A percentile compares a stretch with the other conserved stretches of the same genome.
Conservation (phyloP, 2,329 filamentous ascomycete species). For the Phaeosphaeria sp. region DNA sequence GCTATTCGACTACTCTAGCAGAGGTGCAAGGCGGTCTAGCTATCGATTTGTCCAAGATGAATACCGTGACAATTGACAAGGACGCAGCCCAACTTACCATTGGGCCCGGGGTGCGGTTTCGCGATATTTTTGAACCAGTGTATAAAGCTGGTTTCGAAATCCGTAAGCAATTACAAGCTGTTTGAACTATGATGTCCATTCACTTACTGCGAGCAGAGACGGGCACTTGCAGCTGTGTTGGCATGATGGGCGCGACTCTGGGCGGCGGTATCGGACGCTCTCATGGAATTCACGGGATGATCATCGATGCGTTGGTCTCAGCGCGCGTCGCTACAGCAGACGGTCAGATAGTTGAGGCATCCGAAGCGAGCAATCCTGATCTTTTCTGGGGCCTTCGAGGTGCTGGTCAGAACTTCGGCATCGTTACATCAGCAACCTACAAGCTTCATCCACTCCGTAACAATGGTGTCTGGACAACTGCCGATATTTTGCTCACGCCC, state of each 20-base stretch:
- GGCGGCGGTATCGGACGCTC: slow-evolving; percentile 64
- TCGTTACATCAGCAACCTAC: slow-evolving; percentile 22
- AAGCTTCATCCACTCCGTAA: slow-evolving; percentile 24
- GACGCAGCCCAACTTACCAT: too few relatives aligned
- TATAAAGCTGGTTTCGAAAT: background rate
- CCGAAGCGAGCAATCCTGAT: slow-evolving; percentile 33
- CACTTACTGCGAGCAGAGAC: background rate
- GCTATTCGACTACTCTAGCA: too few relatives aligned
- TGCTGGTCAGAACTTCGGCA: slow-evolving; percentile 46
- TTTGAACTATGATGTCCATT: background rate
- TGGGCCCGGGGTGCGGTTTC: background rate
- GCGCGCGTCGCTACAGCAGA: slow-evolving; percentile 32
- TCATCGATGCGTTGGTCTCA: slow-evolving; percentile 15
- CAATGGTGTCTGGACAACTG: background rate
- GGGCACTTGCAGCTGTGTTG: slow-evolving; percentile 24
- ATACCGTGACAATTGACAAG: too few relatives aligned
- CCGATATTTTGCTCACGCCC: background rate
- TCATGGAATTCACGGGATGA: slow-evolving; percentile 50
- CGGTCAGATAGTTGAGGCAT: slow-evolving; percentile 38
- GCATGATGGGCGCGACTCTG: slow-evolving; percentile 63
- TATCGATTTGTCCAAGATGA: too few relatives aligned
- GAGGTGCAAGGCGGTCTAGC: too few relatives aligned
- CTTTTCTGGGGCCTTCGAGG: slow-evolving; percentile 48
- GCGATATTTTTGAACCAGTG: background rate
- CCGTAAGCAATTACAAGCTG: background rate